Evolutionary conservation across 768 basidiomycete genomes (phyloP), one percentile per base, ranked within the genome.

Genomic region (Tylopilus sp.): DNA sequence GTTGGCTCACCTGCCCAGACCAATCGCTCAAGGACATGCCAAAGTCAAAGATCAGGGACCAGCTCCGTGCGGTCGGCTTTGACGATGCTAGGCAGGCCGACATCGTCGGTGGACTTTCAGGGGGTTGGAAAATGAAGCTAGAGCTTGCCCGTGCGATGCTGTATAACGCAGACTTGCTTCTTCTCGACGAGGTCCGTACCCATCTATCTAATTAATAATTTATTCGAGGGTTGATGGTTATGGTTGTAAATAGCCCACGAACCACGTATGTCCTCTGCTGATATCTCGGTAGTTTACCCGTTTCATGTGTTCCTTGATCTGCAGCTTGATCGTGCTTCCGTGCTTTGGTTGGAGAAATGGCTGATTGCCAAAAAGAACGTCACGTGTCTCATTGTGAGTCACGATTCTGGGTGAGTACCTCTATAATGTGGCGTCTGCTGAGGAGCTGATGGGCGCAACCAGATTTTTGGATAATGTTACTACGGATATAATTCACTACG

Each of bases 111-210:
- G 87, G 90, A 37, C 76, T 98, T 55, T 97, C 94, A 14, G 96
- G 96, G 63, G 95, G 96, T 38, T 98, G 95, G 95, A 98, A 98
- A 77, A 98, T 98, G 95, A 97, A 97, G 72, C 81, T 98, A 48
- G 95, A 98, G 69, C 80, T 98, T 36, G 93, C 92, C 9, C 78
- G 95, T 60, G 96, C 95, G 13, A 98, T 98, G 93, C 76, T 98
- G 46, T 95, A 96, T 76, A 93, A 95, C 62, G 95, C 90, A 12
- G 89, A 91, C 71, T 75, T 91, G 31, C 77, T 91, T 13, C 75
- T 91, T 44, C 80, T 91, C n/a, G 89, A 95, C 63, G 93, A 94
- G 80, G 87, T 88, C 56, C 56, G 62, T 63, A 53, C 57, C 19
- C 43, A 14, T 49, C 46, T 52, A 41, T 52, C 42, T 46, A 49